These are phyloP conservation scores for Irpex sp. DNA, from an alignment of 1,284 basidiomycete genomes.

Conservation along the genomic window DNA sequence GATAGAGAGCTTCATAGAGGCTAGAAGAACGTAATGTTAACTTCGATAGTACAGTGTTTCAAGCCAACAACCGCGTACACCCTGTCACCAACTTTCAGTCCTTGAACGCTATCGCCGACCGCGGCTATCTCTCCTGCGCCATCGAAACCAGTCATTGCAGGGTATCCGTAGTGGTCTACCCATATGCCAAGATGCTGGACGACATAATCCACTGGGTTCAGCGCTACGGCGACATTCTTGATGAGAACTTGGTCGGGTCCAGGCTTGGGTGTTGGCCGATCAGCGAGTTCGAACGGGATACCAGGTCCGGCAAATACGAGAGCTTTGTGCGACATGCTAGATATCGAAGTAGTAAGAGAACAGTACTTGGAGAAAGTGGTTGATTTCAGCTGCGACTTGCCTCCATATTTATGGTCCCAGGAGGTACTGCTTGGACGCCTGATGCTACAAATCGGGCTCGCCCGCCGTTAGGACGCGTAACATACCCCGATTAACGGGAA, in stretches of 20 bases:
- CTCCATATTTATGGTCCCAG: too few relatives aligned
- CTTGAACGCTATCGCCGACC: not conserved
- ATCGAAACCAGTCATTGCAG: not conserved
- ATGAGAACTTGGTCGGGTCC: conserved; percentile 2
- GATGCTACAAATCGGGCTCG: not conserved
- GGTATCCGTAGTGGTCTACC: not conserved
- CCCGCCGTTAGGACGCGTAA: not conserved
- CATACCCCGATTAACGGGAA: too few relatives aligned
- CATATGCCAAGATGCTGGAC: not conserved
- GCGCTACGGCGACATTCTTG: not conserved
- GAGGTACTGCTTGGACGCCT: too few relatives aligned
- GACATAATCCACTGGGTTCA: not conserved
- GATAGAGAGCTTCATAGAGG: conserved; percentile 2
- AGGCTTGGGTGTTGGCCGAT: not conserved
- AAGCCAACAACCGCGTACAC: not conserved
- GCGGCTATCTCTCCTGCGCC: not conserved
- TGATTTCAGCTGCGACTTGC: too few relatives aligned
- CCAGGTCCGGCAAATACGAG: not conserved
- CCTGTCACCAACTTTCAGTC: not conserved
- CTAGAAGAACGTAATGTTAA: not conserved
- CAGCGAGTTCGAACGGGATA: not conserved
- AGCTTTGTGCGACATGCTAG: not conserved
- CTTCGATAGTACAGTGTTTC: not conserved
- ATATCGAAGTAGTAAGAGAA: too few relatives aligned
- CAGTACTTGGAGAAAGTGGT: too few relatives aligned